Evolutionary conservation across 225 moss, liverwort and hornwort species (phyloP).

Genomic region (Lunularia cruciata): DNA sequence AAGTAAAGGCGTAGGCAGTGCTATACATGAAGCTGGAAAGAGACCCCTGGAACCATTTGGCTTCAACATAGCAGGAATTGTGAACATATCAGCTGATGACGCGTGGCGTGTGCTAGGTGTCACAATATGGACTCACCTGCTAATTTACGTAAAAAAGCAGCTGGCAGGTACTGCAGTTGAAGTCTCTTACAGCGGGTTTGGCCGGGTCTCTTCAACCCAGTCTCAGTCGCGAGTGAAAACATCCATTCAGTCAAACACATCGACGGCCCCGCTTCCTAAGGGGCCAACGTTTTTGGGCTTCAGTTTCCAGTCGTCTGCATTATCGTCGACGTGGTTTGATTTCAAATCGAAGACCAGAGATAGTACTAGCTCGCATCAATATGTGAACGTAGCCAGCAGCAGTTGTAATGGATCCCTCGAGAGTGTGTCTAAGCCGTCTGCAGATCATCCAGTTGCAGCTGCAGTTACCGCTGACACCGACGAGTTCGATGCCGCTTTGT

Average conservation of each 20-base stretch:
- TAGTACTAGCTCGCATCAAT: constrained; percentile 39
- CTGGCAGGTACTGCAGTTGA: constrained; percentile 80
- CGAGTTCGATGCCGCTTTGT: constrained; percentile 75
- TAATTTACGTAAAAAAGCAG: constrained; percentile 80
- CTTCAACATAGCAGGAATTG: constrained; percentile 33
- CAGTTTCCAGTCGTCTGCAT: constrained; percentile 56
- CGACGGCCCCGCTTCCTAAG: constrained; percentile 50
- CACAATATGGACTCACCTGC: constrained; percentile 81
- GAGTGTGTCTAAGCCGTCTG: constrained; percentile 9
- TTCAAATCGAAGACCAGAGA: constrained; percentile 83
- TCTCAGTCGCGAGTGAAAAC: constrained; percentile 46
- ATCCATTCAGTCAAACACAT: constrained; percentile 34
- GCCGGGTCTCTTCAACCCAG: constrained; percentile 69
- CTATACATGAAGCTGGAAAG: constrained; percentile 19
- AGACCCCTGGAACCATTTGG: constrained; percentile 24
- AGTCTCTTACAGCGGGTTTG: constrained; percentile 71
- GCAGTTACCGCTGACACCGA: constrained; percentile 57
- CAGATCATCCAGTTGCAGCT: constrained; percentile 42
- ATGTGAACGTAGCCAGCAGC: constrained; percentile 4
- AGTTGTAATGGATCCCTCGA: constrained; percentile 17
- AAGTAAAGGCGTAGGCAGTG: constrained; percentile 12
- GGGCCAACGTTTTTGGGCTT: constrained; percentile 77
- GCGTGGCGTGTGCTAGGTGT: constrained; percentile 87
- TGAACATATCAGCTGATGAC: constrained; percentile 63
- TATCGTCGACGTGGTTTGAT: constrained; percentile 83